Percentiles rank a stretch among this genome's conserved stretches.
Conservation (phyloP, 257 asterid genomes). For the Capsicum baccatum region DNA sequence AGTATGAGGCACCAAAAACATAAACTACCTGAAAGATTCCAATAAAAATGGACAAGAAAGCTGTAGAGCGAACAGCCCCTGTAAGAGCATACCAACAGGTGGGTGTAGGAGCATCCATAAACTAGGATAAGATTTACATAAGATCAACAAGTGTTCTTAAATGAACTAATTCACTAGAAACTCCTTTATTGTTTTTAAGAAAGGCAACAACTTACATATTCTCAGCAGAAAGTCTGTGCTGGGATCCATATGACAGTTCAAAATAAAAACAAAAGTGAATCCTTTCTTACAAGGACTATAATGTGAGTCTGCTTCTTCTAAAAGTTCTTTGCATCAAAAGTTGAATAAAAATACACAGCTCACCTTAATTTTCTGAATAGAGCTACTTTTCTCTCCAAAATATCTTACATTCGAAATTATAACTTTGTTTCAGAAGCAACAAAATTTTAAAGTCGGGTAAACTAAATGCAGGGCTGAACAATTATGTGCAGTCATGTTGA, state of each 20-base stretch:
- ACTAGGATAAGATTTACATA: conserved; percentile 49
- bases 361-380: no score
- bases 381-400: no score
- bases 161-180: background rate
- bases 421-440: conserved; percentile 14
- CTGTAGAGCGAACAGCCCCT: conserved; percentile 92
- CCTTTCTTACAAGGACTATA: no score
- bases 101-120: conserved; percentile 88
- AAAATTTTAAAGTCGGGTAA: background rate
- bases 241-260: no score
- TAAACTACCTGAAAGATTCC: no score
- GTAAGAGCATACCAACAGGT: conserved; percentile 90
- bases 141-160: background rate
- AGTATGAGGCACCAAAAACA: background rate
- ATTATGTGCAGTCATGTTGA: conserved; percentile 3
- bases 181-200: background rate
- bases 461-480: background rate
- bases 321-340: no score
- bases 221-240: no score
- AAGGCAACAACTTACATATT: background rate
- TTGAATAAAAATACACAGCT: no score
- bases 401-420: background rate
- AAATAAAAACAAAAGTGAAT: no score
- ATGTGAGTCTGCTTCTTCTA: no score
- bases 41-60: conserved; percentile 92